These are phyloP conservation scores for Globisporangium solare DNA, from an alignment of 352 stramenopile species.

Conservation along the genomic window DNA sequence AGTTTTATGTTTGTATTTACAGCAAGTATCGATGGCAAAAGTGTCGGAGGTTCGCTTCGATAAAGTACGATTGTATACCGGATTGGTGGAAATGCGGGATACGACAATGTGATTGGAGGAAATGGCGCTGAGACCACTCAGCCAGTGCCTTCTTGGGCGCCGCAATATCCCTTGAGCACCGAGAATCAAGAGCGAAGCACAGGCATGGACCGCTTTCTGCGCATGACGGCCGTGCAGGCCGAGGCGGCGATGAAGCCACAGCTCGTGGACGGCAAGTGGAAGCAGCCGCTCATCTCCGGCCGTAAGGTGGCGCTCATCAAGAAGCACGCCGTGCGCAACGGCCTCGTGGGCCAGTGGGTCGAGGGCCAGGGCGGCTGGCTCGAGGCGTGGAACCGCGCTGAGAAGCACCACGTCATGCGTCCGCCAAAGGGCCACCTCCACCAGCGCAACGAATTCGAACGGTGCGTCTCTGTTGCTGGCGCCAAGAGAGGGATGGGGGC, in stretches of 20 bases:
- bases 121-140: constrained; percentile 10
- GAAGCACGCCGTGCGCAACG: constrained; percentile 71
- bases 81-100: constrained; percentile 23
- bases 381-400: constrained; percentile 60
- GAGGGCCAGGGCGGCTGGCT: constrained; percentile 79
- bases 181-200: constrained; percentile 6
- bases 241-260: constrained; percentile 75
- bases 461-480: constrained; percentile 28
- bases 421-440: constrained; percentile 75
- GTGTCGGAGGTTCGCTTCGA: not conserved
- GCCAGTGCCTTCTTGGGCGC: constrained; percentile 11
- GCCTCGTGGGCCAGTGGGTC: constrained; percentile 71
- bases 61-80: constrained; percentile 19
- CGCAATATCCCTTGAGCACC: constrained; percentile 14
- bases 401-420: constrained; percentile 87
- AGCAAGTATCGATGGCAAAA: not conserved
- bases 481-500: too few species aligned
- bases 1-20: not conserved
- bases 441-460: constrained; percentile 81
- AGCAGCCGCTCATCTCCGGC: constrained; percentile 74
- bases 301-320: constrained; percentile 81
- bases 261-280: constrained; percentile 82
- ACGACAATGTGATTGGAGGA: constrained; percentile 6
- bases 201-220: constrained; percentile 68
- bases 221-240: constrained; percentile 64